These are phyloP conservation scores for Harringtonia lauricola DNA, from an alignment of 2,329 filamentous ascomycete genomes.

Conservation along the genomic window DNA sequence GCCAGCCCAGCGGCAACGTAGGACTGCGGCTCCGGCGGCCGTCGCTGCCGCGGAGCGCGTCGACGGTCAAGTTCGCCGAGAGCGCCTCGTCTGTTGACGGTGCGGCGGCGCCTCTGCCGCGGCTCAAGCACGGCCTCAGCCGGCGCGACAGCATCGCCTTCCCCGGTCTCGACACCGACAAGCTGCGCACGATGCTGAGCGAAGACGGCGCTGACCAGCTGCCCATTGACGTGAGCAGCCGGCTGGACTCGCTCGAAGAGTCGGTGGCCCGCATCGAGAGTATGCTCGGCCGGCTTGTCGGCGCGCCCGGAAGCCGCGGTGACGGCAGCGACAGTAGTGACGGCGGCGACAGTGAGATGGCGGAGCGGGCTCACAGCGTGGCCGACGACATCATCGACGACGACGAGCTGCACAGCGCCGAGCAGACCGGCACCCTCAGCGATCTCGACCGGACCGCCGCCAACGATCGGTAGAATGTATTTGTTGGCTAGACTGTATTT, in stretches of 20 bases:
- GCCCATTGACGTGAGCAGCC: constrained; percentile 29
- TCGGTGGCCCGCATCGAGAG: constrained; percentile 27
- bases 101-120: background rate
- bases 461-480: constrained; percentile 1
- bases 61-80: constrained; percentile 9
- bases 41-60: background rate
- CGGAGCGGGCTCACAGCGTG: background rate
- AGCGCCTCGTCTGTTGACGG: background rate
- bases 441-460: constrained; percentile 12
- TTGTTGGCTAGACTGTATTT: background rate
- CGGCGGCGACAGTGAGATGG: background rate
- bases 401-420: constrained; percentile 4
- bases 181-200: constrained; percentile 35
- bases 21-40: background rate
- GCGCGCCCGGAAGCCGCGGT: background rate
- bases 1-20: background rate
- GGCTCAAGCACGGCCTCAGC: constrained; percentile 19
- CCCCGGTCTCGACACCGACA: constrained; percentile 34
- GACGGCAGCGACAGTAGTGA: background rate
- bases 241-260: constrained; percentile 39
- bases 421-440: constrained; percentile 11
- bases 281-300: constrained; percentile 17
- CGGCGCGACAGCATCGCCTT: constrained; percentile 47
- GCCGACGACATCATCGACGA: constrained; percentile 10
- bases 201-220: background rate